These are phyloP conservation scores for Quercus phellos DNA, from an alignment of 331 rosid genomes.

Conservation along the genomic window DNA sequence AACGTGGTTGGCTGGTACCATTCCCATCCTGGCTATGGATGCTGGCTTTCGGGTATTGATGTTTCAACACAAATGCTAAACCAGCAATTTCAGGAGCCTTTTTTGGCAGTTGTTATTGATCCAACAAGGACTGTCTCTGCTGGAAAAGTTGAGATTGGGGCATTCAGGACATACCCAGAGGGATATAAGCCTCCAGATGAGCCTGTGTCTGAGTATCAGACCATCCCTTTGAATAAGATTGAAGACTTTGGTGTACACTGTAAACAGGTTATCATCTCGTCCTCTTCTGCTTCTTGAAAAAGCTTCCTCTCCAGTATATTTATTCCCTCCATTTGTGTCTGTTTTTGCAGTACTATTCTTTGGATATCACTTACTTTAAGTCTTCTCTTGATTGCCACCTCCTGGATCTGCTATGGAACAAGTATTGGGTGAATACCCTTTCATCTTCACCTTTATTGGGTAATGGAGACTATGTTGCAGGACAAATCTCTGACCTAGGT, in stretches of 20 bases:
- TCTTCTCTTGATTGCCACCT: constrained; percentile 91
- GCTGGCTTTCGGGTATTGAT: constrained; percentile 99
- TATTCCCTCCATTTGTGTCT: constrained; percentile 17
- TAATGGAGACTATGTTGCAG: constrained; percentile 89
- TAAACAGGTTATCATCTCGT: constrained; percentile 59
- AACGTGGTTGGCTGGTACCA: constrained; percentile 98
- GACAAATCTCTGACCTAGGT: constrained; percentile 95
- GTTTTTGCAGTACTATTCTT: constrained; percentile 73
- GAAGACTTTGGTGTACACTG: constrained; percentile 99
- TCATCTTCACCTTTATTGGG: constrained; percentile 95
- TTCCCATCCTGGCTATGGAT: constrained; percentile 97
- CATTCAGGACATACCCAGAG: constrained; percentile 95
- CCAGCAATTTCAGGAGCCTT: constrained; percentile 92
- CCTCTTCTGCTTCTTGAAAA: not conserved
- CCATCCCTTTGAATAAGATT: constrained; percentile 89
- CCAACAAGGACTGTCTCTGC: constrained; percentile 92
- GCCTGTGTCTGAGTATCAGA: constrained; percentile 88
- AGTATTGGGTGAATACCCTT: constrained; percentile 89
- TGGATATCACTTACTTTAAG: constrained; percentile 93
- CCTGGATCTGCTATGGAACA: constrained; percentile 91
- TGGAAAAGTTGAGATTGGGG: constrained; percentile 98
- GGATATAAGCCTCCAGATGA: constrained; percentile 92
- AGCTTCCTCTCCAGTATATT: not conserved
- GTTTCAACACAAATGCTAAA: constrained; percentile 92
- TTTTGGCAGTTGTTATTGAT: constrained; percentile 91